Evolutionary conservation across 129 eudicot genomes (phyloP).

Genomic region (Heracleum sosnowskyi): DNA sequence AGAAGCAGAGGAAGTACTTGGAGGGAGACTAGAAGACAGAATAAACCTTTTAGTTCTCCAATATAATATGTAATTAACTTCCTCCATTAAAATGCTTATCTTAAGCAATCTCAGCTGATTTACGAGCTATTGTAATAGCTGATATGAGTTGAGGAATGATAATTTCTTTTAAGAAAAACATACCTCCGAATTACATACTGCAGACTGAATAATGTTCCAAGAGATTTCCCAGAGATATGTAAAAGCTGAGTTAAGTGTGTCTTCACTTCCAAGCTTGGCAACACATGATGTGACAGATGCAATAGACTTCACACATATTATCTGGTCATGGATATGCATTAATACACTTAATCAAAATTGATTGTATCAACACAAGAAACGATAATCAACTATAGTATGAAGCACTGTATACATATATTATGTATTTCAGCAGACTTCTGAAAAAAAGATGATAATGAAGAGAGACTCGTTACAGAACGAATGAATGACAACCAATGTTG

Average conservation of each 20-base stretch:
- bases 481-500: background rate
- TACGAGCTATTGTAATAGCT: too few relatives aligned
- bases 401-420: background rate
- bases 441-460: background rate
- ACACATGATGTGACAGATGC: slow-evolving; percentile 61
- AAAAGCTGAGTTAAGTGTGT: slow-evolving; percentile 19
- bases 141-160: too few relatives aligned
- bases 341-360: slow-evolving; percentile 9
- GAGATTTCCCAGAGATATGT: slow-evolving; percentile 66
- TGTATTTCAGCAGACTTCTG: background rate
- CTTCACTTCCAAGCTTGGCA: slow-evolving; percentile 28
- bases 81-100: background rate
- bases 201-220: slow-evolving; percentile 48
- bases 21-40: background rate
- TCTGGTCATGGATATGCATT: slow-evolving; percentile 29
- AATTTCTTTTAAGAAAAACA: too few relatives aligned
- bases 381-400: background rate
- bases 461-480: background rate
- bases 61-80: background rate
- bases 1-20: background rate
- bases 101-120: too few relatives aligned
- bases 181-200: slow-evolving; percentile 65
- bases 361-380: background rate
- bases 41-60: background rate
- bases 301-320: slow-evolving; percentile 57